phyloP scores from a whole-genome alignment of 2,329 filamentous ascomycete genomes.

The Coniochaeta sp. region DNA sequence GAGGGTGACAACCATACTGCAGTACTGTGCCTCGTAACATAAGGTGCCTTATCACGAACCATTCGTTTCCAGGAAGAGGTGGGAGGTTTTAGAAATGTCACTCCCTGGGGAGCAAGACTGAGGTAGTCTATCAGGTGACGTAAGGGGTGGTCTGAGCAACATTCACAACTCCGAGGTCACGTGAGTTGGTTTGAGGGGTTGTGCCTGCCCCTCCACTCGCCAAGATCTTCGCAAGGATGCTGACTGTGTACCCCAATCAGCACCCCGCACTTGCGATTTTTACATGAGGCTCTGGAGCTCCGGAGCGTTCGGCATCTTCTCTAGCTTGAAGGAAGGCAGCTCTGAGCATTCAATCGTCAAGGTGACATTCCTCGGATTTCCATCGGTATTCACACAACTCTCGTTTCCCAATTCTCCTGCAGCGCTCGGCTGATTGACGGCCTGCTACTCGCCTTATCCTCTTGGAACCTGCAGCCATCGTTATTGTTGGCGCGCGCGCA shows the following conservation, averaged over 20 bases:
- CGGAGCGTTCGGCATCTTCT: neutral
- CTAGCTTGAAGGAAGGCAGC: neutral
- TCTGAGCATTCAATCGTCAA: slow-evolving; percentile 11
- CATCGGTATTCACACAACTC: slow-evolving; percentile 16
- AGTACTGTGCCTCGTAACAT: neutral
- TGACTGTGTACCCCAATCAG: neutral
- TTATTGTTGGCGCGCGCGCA: neutral
- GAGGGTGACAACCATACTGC: neutral
- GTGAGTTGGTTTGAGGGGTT: neutral
- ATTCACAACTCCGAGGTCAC: neutral
- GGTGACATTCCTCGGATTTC: slow-evolving; percentile 15
- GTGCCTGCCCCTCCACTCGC: neutral
- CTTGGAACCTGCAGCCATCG: neutral
- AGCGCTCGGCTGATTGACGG: neutral
- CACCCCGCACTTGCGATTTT: neutral
- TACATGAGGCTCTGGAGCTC: neutral
- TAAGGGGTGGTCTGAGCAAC: neutral
- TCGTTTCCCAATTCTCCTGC: neutral
- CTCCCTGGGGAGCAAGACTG: no score
- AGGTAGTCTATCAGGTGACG: no score
- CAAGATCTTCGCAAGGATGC: neutral
- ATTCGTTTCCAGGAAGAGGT: neutral
- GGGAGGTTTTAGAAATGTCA: no score
- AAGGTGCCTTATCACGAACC: no score
- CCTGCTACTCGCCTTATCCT: neutral